phyloP scores from a whole-genome alignment of 2,329 filamentous ascomycete genomes.

The Talaromyces sp. region DNA sequence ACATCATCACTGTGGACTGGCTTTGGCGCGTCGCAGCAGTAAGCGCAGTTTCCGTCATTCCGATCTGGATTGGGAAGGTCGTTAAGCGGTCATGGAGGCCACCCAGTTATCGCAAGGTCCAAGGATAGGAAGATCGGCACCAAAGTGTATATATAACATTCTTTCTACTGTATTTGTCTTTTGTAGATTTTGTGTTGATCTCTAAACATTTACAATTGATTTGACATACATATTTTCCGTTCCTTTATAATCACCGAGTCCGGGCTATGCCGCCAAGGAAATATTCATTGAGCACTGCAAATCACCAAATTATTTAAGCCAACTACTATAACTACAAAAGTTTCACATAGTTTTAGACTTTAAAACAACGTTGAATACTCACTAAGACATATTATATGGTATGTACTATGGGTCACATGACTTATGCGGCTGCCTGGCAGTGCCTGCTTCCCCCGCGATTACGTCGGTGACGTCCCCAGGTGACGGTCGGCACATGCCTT shows the following conservation, averaged over 20 bases:
- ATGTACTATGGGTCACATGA: background rate
- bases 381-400: no score
- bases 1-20: conserved; percentile 73
- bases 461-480: conserved; percentile 12
- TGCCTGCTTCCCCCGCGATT: background rate
- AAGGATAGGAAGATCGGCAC: conserved; percentile 23
- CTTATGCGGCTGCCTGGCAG: background rate
- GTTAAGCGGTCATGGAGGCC: conserved; percentile 81
- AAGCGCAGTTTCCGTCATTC: conserved; percentile 70
- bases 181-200: background rate
- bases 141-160: background rate
- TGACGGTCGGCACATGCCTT: conserved; percentile 2
- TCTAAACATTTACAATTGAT: background rate
- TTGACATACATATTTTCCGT: background rate
- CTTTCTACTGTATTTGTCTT: background rate
- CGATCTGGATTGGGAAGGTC: conserved; percentile 80
- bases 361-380: background rate
- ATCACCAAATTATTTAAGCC: background rate
- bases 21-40: conserved; percentile 83
- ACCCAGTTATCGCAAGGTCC: conserved; percentile 88
- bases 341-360: background rate
- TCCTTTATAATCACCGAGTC: background rate
- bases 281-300: background rate
- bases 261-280: background rate
- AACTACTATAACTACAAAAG: background rate